Conservation (phyloP, 164 flowering plant genomes). For the Sedum album region DNA sequence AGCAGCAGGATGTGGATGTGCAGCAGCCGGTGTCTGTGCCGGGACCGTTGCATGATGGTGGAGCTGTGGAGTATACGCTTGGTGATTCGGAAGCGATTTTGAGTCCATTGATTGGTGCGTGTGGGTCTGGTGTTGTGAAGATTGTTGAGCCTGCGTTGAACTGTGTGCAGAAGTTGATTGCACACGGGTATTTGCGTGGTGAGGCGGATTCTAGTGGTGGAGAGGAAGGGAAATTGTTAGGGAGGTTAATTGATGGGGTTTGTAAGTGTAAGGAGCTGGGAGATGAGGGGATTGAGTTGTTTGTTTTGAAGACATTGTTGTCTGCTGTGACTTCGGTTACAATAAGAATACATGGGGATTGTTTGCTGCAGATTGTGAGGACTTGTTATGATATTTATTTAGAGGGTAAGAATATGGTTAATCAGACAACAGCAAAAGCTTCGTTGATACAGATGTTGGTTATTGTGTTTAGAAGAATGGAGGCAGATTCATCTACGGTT, state of each 20-base stretch:
- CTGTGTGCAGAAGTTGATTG: constrained; percentile 73
- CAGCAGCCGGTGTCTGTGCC: too few relatives aligned
- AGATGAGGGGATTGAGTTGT: constrained; percentile 65
- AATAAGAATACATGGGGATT: constrained; percentile 86
- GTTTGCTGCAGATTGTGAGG: constrained; percentile 75
- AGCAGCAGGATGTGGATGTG: constrained; percentile 10
- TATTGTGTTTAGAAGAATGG: constrained; percentile 96
- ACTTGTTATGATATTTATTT: constrained; percentile 91
- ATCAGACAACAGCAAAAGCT: constrained; percentile 97
- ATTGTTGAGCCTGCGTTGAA: constrained; percentile 85
- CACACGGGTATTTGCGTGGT: constrained; percentile 71
- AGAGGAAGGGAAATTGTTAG: constrained; percentile 46
- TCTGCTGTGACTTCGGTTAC: constrained; percentile 87
- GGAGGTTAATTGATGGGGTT: constrained; percentile 60
- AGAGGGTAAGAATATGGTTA: constrained; percentile 82
- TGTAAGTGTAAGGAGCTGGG: constrained; percentile 80
- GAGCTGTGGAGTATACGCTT: constrained; percentile 47
- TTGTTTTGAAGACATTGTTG: constrained; percentile 67
- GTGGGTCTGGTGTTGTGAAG: constrained; percentile 52
- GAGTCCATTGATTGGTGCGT: constrained; percentile 64
- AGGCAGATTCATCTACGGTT: constrained; percentile 94
- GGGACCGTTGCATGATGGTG: constrained; percentile 53
- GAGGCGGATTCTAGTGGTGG: constrained; percentile 73
- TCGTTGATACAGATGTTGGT: constrained; percentile 93
- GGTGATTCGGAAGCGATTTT: constrained; percentile 68